Percentiles rank a stretch among this genome's conserved stretches.
phyloP scores from a whole-genome alignment of 345 rosid genomes.

The Streptanthus diversifolius region DNA sequence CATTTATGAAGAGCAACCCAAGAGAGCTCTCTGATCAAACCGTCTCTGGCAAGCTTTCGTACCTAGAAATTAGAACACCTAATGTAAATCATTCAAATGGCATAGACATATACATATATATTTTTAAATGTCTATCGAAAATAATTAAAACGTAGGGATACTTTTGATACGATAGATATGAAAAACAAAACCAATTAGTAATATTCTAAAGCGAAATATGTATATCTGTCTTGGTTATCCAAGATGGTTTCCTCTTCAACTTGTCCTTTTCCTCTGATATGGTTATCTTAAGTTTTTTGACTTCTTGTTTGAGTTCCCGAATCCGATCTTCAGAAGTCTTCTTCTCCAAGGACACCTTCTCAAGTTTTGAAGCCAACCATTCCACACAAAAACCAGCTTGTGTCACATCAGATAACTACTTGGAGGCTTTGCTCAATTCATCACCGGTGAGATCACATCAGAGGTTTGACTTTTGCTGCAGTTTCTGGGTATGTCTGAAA shows the following conservation, averaged over 20 bases:
- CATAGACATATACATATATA: background rate
- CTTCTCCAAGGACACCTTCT: too few relatives aligned
- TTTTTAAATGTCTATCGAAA: background rate
- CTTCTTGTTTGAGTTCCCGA: too few relatives aligned
- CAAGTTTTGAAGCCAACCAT: too few relatives aligned
- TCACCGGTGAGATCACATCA: too few relatives aligned
- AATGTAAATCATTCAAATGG: background rate
- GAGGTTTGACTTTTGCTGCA: too few relatives aligned
- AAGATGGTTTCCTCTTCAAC: slow-evolving; percentile 1
- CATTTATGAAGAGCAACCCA: background rate
- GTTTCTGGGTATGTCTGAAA: slow-evolving; percentile 7
- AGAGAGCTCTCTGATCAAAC: background rate
- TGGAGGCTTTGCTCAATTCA: too few relatives aligned
- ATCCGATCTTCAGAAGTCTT: too few relatives aligned
- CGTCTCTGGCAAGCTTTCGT: background rate
- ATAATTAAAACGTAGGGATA: background rate
- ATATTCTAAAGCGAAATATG: background rate
- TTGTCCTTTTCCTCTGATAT: background rate
- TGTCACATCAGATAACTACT: too few relatives aligned
- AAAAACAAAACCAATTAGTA: background rate
- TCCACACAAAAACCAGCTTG: too few relatives aligned
- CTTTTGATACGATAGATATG: background rate
- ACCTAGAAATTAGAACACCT: background rate
- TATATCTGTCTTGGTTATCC: background rate
- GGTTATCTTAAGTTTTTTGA: background rate